Conservation (phyloP, 495 filamentous ascomycete species). For the Aspergillus heteromorphus region DNA sequence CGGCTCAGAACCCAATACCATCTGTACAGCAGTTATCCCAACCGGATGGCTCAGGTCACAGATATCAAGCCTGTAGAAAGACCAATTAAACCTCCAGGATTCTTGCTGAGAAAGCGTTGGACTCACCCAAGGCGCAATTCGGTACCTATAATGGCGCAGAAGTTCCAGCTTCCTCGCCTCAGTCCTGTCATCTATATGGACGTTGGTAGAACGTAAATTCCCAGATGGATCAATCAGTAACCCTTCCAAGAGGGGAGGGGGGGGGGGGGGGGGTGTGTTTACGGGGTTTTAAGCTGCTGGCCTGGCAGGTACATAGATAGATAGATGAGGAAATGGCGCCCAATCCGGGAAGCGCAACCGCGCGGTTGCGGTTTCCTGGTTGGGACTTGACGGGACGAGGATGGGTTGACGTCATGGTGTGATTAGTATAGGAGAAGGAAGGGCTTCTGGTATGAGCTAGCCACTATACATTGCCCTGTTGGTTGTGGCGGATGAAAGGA, state of each 20-base stretch:
- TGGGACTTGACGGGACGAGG: background rate
- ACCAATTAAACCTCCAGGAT: too few species aligned
- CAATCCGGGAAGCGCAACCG: background rate
- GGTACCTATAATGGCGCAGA: conserved; percentile 31
- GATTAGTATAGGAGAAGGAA: too few species aligned
- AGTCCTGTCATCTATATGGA: background rate
- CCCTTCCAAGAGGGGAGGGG: too few species aligned
- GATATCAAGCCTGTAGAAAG: conserved; percentile 24
- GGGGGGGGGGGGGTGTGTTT: too few species aligned
- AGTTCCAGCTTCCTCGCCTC: conserved; percentile 21
- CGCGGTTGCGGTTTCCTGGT: background rate
- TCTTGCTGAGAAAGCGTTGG: background rate
- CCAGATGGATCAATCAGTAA: too few species aligned
- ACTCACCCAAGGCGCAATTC: conserved; percentile 33
- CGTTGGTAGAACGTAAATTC: background rate
- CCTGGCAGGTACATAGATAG: background rate
- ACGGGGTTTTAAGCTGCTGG: background rate
- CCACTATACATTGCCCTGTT: too few species aligned
- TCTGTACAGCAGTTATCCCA: conserved; percentile 25
- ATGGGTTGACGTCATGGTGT: background rate
- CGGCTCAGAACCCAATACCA: conserved; percentile 18
- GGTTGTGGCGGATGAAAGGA: too few species aligned
- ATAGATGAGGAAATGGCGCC: background rate
- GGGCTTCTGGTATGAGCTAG: too few species aligned
- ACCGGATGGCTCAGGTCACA: conserved; percentile 29